Conservation (phyloP, 768 basidiomycete genomes). For the Tulasnella calospora region DNA sequence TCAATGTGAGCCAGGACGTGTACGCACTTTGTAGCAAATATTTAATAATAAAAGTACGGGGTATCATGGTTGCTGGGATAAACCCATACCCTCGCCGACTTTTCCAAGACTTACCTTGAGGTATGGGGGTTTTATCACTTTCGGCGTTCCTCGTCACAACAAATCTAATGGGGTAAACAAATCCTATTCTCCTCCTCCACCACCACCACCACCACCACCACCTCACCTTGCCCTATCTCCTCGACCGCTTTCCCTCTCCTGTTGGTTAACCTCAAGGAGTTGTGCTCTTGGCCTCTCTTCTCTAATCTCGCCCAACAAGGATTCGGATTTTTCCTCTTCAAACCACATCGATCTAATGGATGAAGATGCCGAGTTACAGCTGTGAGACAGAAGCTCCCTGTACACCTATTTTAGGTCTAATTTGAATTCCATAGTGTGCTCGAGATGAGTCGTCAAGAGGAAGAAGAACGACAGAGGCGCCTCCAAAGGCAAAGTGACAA, state of each 20-base stretch:
- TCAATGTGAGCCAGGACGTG: no score
- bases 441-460: slow-evolving; percentile 24
- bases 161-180: not conserved
- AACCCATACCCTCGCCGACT: no score
- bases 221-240: not conserved
- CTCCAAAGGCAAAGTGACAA: not conserved
- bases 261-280: no score
- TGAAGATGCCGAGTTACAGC: slow-evolving; percentile 17
- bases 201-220: not conserved
- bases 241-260: not conserved
- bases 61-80: no score
- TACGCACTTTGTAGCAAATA: no score
- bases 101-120: no score
- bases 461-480: slow-evolving; percentile 17
- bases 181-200: not conserved
- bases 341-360: slow-evolving; percentile 6
- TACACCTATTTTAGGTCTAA: not conserved
- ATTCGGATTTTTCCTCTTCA: not conserved
- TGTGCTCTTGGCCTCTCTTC: no score
- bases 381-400: not conserved
- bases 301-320: not conserved
- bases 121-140: no score
- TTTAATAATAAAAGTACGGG: no score
- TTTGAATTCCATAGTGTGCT: not conserved
- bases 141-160: not conserved